Conservation (phyloP, 2,329 filamentous ascomycete species). For the Polychaeton citri region DNA sequence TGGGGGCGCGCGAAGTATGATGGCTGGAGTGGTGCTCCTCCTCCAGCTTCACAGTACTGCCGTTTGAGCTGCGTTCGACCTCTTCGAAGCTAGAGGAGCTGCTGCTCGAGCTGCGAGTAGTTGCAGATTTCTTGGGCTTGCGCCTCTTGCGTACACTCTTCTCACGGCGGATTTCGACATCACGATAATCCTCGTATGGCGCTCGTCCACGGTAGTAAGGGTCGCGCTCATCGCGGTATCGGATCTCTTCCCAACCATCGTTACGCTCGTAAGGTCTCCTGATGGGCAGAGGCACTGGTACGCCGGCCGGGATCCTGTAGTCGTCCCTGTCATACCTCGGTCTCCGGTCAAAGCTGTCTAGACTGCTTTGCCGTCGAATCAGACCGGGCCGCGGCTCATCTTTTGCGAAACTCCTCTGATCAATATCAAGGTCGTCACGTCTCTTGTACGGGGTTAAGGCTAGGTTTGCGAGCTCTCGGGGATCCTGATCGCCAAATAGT, state of each 20-base stretch:
- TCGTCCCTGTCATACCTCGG: conserved; percentile 45
- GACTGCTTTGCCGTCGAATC: conserved; percentile 69
- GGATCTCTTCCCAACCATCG: conserved; percentile 53
- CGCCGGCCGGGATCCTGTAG: conserved; percentile 50
- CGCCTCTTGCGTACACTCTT: conserved; percentile 25
- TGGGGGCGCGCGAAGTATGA: not conserved
- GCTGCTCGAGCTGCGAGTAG: conserved; percentile 17
- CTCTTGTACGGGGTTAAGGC: conserved; percentile 46
- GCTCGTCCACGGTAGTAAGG: not conserved
- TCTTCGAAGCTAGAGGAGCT: conserved; percentile 29
- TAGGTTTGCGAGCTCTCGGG: conserved; percentile 34
- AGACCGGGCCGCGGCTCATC: conserved; percentile 49
- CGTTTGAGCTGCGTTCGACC: conserved; percentile 3
- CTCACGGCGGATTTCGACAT: conserved; percentile 35
- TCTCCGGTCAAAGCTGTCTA: conserved; percentile 79
- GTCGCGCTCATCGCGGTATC: conserved; percentile 22
- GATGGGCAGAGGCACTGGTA: conserved; percentile 53
- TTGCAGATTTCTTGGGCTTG: conserved; percentile 7
- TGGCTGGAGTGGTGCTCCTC: not conserved
- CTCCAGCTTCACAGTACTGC: not conserved
- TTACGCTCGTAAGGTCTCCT: conserved; percentile 40
- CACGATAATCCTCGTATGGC: conserved; percentile 32
- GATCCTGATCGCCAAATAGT: conserved; percentile 34
- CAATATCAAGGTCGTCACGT: conserved; percentile 34
- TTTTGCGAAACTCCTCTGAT: conserved; percentile 4